Evolutionary conservation across 2,329 filamentous ascomycete species (phyloP), one percentile per base, ranked within the genome.

Genomic region (Tolypocladium ophioglossoides): DNA sequence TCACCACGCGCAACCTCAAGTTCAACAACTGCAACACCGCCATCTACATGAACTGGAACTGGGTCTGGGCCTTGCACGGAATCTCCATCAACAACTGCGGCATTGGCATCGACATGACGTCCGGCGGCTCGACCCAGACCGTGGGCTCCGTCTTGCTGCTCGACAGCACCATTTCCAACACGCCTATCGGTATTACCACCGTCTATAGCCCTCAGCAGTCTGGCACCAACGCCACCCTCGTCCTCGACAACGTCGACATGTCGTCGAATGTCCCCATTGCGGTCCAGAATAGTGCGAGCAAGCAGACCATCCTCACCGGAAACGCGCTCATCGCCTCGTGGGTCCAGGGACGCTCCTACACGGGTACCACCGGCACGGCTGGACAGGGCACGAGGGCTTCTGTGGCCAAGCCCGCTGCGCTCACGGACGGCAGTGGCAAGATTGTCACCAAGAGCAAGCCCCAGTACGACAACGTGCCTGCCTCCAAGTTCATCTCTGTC

Each of bases 31-130:
- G 87, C 75, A 79, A 89, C 65, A 95, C 89, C 2, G 90, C 87
- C 57, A 83, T 95, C 59, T 89, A 82, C 72, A 87, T 94, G 84
- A 91, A 91, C 76, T 95, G 90, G 90, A 89, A 92, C 74, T 95
- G 90, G 90, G 76, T 84, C 20, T 95, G 87, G 86, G 83, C 85
- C 47, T 82, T 94, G 71, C 89, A 92, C 67, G 86, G 82, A 38
- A 62, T 95, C 39, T 78, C 73, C 48, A 88, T 95, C 70, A 84
- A 89, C 68, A 83, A 86, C 66, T 89, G 86, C 66, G 73, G 75
- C n/a, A 72, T 91, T 40, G 90, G 88, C 54, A 74, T 95, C 58
- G 87, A 95, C 70, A 89, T 95, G 83, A 81, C 85, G 52, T 80
- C 76, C 30, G 68, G 74, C 35, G 73, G 77, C n/a, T 61, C 65